Percentiles rank a stretch among this genome's conserved stretches.
These are phyloP conservation scores for Aspergillus sp. DNA, from an alignment of 2,329 filamentous ascomycete genomes.

Conservation along the genomic window DNA sequence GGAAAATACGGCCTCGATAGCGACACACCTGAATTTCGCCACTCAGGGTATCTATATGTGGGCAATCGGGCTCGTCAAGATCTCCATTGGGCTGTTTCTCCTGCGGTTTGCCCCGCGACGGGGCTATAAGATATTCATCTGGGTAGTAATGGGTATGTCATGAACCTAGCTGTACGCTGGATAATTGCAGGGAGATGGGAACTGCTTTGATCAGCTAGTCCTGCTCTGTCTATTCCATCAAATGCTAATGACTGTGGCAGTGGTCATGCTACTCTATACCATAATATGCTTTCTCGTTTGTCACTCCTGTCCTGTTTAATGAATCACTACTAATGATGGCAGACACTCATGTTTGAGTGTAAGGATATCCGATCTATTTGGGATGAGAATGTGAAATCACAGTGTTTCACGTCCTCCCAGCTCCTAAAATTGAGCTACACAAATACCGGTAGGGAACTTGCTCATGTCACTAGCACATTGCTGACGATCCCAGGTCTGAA, in stretches of 20 bases:
- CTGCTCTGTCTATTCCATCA: too few species aligned
- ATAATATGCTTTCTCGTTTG: slow-evolving; percentile 23
- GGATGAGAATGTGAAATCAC: slow-evolving; percentile 43
- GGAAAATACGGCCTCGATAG: slow-evolving; percentile 35
- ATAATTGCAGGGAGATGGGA: too few species aligned
- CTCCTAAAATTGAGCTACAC: slow-evolving; percentile 49
- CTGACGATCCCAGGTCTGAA: slow-evolving; percentile 27
- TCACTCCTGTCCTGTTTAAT: slow-evolving; percentile 17
- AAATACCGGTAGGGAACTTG: slow-evolving; percentile 32
- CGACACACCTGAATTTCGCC: slow-evolving; percentile 48
- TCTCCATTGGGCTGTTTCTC: slow-evolving; percentile 47
- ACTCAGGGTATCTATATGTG: slow-evolving; percentile 24
- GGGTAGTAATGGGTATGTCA: slow-evolving; percentile 37
- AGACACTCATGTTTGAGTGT: slow-evolving; percentile 55
- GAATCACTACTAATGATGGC: slow-evolving; percentile 28
- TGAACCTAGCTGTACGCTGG: neutral
- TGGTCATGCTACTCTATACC: slow-evolving; percentile 22
- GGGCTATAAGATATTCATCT: slow-evolving; percentile 40
- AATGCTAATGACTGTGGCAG: slow-evolving; percentile 1
- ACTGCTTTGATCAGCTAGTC: too few species aligned
- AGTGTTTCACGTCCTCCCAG: slow-evolving; percentile 47
- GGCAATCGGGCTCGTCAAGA: slow-evolving; percentile 47
- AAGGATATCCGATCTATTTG: slow-evolving; percentile 50
- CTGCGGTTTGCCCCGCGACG: slow-evolving; percentile 45
- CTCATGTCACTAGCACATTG: neutral